A percentile compares a stretch with the other conserved stretches of the same genome.
Conservation (phyloP, 768 basidiomycete species). For the Mrakia gelida region DNA sequence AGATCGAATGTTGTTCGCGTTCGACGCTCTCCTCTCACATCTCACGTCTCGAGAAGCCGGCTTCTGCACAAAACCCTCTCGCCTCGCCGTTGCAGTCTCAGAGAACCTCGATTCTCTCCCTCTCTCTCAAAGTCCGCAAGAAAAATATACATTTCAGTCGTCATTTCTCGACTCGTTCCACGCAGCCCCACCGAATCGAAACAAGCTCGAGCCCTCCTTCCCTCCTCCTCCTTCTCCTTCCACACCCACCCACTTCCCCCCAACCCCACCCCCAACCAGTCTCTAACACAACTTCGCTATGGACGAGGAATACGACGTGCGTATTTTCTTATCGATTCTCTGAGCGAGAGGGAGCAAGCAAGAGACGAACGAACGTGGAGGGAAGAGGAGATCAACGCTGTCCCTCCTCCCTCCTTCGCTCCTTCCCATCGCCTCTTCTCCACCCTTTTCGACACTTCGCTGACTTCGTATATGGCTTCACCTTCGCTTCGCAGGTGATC, state of each 20-base stretch:
- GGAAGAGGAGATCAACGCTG: slow-evolving; percentile 45
- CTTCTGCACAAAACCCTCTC: too few species aligned
- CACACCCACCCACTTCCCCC: neutral
- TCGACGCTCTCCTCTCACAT: too few species aligned
- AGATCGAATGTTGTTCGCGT: too few species aligned
- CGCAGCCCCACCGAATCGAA: too few species aligned
- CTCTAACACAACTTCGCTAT: slow-evolving; percentile 48
- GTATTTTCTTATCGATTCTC: neutral
- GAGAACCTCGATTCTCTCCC: too few species aligned
- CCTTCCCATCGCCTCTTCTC: neutral
- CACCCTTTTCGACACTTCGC: neutral
- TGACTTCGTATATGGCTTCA: neutral
- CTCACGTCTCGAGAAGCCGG: too few species aligned
- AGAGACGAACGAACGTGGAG: slow-evolving; percentile 8
- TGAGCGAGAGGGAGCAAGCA: neutral
- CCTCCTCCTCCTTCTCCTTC: neutral
- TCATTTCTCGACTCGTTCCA: too few species aligned
- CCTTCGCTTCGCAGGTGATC: slow-evolving; percentile 50
- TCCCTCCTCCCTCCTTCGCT: slow-evolving; percentile 45
- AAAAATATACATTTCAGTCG: too few species aligned
- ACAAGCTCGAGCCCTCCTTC: neutral
- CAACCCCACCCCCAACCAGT: neutral
- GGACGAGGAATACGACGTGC: slow-evolving; percentile 93
- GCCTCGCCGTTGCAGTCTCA: too few species aligned
- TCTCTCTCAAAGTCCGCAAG: too few species aligned